Conservation (phyloP, 1,139 yeast species). For the Scheffersomyces illinoinensis region DNA sequence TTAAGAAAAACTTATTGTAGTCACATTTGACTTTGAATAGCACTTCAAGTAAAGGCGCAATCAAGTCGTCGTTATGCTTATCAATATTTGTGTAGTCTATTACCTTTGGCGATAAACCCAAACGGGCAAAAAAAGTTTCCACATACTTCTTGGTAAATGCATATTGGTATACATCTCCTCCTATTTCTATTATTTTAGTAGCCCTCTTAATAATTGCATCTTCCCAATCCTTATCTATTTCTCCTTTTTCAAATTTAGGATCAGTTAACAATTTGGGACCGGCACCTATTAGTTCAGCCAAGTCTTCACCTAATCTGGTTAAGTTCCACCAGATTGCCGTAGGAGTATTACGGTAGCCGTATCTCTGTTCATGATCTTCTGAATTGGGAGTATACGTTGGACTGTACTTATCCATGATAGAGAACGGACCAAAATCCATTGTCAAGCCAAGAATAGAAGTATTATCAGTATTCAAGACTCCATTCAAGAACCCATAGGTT, state of each 20-base stretch:
- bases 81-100: slow-evolving; percentile 39
- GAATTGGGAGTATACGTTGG: slow-evolving; percentile 87
- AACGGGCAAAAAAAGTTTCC: slow-evolving; percentile 59
- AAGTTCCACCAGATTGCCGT: slow-evolving; percentile 93
- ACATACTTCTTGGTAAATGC: slow-evolving; percentile 62
- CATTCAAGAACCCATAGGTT: slow-evolving; percentile 87
- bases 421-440: slow-evolving; percentile 94
- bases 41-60: slow-evolving; percentile 65
- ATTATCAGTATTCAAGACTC: slow-evolving; percentile 93
- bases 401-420: slow-evolving; percentile 82
- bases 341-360: slow-evolving; percentile 81
- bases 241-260: slow-evolving; percentile 27
- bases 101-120: slow-evolving; percentile 56
- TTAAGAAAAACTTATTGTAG: slow-evolving; percentile 75
- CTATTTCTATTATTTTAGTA: slow-evolving; percentile 59
- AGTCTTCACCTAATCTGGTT: slow-evolving; percentile 78
- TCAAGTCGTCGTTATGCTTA: slow-evolving; percentile 42
- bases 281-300: slow-evolving; percentile 80
- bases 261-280: slow-evolving; percentile 52
- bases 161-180: slow-evolving; percentile 66
- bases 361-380: slow-evolving; percentile 73
- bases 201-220: slow-evolving; percentile 61
- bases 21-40: slow-evolving; percentile 67
- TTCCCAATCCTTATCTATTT: slow-evolving; percentile 49
- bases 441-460: slow-evolving; percentile 85